Conservation (phyloP, 306 rosid genomes). For the Fragaria ananassa region DNA sequence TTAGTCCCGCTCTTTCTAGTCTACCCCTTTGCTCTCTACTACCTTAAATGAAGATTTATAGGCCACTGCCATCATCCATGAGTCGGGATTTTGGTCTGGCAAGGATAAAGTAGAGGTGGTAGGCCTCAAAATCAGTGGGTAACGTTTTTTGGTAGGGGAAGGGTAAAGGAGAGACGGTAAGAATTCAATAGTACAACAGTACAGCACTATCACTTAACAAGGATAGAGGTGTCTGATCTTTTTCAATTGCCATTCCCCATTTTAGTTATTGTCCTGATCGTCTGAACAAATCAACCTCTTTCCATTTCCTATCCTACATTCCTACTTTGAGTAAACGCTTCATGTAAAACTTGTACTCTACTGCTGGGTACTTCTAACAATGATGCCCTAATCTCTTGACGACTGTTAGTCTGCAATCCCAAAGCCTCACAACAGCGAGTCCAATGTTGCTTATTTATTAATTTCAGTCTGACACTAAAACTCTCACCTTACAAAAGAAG, state of each 20-base stretch:
- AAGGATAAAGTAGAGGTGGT: neutral
- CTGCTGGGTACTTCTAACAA: neutral
- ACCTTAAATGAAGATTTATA: neutral
- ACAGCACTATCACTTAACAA: neutral
- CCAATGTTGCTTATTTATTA: neutral
- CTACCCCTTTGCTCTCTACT: neutral
- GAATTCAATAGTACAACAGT: neutral
- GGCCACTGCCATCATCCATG: neutral
- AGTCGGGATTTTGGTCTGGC: neutral
- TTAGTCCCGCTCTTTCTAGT: neutral
- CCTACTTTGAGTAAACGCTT: neutral
- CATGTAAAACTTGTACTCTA: too few relatives aligned
- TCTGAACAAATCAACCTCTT: neutral
- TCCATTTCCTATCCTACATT: neutral
- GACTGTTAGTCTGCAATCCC: neutral
- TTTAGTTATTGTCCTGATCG: neutral
- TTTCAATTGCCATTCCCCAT: neutral
- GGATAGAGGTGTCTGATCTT: neutral
- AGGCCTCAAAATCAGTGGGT: neutral
- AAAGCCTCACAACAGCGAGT: neutral
- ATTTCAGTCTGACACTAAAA: neutral
- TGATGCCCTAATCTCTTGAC: neutral
- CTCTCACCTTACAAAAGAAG: neutral
- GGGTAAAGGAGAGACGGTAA: neutral
- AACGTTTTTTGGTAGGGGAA: neutral